Conservation (phyloP, 768 basidiomycete genomes). For the Galerina marginata region DNA sequence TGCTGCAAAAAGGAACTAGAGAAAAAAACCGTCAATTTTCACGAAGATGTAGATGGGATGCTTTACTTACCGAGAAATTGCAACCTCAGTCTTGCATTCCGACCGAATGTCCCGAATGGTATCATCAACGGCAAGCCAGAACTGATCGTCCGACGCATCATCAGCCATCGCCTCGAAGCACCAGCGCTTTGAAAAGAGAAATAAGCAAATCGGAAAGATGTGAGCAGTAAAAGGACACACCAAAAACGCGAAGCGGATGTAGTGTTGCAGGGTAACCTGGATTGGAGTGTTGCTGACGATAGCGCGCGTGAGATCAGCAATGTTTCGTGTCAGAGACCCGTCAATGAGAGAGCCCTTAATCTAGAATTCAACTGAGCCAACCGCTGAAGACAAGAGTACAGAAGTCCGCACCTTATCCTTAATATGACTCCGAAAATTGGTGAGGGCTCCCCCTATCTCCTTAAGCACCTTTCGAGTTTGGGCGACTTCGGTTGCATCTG, state of each 20-base stretch:
- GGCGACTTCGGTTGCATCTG: neutral
- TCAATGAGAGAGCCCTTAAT: neutral
- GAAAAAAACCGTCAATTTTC: neutral
- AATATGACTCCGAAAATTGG: neutral
- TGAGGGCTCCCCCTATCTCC: neutral
- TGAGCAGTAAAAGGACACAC: neutral
- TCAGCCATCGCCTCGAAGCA: neutral
- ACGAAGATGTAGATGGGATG: neutral
- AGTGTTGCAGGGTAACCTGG: neutral
- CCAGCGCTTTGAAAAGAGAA: neutral
- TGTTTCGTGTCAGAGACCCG: neutral
- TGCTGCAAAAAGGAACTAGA: neutral
- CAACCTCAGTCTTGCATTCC: neutral
- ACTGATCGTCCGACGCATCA: neutral
- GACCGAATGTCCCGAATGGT: neutral
- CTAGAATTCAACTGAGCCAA: neutral
- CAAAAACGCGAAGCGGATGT: constrained; percentile 8
- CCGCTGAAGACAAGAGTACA: neutral
- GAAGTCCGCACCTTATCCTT: neutral
- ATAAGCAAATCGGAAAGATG: neutral
- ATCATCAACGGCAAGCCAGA: neutral
- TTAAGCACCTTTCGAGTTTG: neutral
- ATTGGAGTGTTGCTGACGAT: neutral
- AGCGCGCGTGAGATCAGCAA: constrained; percentile 1
- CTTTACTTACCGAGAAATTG: neutral